Evolutionary conservation across 352 stramenopile species (phyloP).

Genomic region (Pythium brassicae): DNA sequence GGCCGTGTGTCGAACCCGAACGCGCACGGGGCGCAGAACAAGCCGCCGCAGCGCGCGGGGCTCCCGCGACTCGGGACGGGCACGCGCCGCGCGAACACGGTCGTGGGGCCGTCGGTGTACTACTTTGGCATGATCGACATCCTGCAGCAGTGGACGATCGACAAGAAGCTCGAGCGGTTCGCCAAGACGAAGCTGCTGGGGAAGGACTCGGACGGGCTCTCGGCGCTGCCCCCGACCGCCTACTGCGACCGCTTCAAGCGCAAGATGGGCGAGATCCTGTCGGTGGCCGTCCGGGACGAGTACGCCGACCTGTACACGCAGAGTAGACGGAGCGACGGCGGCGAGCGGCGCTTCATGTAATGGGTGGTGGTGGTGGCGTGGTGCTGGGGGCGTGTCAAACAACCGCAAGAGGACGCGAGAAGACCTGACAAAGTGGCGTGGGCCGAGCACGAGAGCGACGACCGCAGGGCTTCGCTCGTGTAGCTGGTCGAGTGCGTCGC

Average conservation of each 20-base stretch:
- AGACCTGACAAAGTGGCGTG: no score
- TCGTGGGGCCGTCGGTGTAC: conserved; percentile 82
- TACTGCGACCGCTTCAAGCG: conserved; percentile 88
- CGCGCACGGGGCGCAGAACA: conserved; percentile 20
- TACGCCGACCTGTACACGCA: conserved; percentile 40
- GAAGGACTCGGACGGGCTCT: conserved; percentile 77
- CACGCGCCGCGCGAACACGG: conserved; percentile 79
- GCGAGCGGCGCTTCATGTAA: conserved; percentile 50
- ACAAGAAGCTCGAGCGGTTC: conserved; percentile 89
- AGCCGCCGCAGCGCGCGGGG: conserved; percentile 22
- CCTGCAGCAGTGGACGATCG: conserved; percentile 87
- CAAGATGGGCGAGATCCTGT: conserved; percentile 85
- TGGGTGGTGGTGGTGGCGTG: not conserved
- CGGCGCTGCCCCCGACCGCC: conserved; percentile 67
- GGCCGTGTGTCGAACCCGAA: conserved; percentile 14
- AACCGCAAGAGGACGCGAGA: not conserved
- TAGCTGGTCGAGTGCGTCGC: no score
- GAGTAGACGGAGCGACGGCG: conserved; percentile 24
- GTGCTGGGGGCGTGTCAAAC: not conserved
- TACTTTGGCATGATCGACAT: conserved; percentile 90
- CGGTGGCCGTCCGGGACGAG: conserved; percentile 62
- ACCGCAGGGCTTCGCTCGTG: no score
- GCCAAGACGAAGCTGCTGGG: conserved; percentile 82
- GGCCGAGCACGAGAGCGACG: no score
- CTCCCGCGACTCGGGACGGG: conserved; percentile 59